Percentiles rank a stretch among this genome's conserved stretches.
Conservation (phyloP, 176 grass and related monocot genomes). For the Tillandsia fasciculata region DNA sequence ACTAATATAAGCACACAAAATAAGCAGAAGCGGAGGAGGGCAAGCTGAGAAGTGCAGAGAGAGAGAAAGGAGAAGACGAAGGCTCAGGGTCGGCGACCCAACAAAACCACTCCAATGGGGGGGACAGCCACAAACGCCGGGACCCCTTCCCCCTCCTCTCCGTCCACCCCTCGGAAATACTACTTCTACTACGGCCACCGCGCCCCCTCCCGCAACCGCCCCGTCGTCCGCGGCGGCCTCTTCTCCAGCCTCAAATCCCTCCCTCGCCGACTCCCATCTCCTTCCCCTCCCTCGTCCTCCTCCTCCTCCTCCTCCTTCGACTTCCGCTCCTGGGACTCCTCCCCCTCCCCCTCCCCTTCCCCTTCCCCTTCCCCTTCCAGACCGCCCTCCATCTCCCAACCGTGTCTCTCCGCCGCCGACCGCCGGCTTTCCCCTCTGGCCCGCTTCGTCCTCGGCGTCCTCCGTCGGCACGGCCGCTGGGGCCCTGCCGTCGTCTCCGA, state of each 20-base stretch:
- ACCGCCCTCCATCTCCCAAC: neutral
- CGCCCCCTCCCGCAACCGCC: slow-evolving; percentile 44
- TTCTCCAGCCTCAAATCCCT: slow-evolving; percentile 29
- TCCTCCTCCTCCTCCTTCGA: slow-evolving; percentile 11
- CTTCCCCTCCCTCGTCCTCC: neutral
- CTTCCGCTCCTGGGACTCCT: slow-evolving; percentile 44
- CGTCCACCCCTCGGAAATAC: slow-evolving; percentile 7
- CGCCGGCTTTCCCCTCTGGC: slow-evolving; percentile 60
- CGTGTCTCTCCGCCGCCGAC: slow-evolving; percentile 26
- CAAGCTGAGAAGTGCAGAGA: too few species aligned
- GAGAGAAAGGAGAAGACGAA: too few species aligned
- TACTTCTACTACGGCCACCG: slow-evolving; percentile 73
- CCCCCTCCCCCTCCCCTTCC: slow-evolving; percentile 12
- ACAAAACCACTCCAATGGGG: neutral
- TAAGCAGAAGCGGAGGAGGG: too few species aligned
- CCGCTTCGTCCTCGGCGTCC: slow-evolving; percentile 58
- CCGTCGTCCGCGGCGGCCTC: slow-evolving; percentile 38
- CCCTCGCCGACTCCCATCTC: neutral
- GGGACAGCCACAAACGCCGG: neutral
- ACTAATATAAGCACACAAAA: too few species aligned
- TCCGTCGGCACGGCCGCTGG: slow-evolving; percentile 56
- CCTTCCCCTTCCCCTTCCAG: neutral
- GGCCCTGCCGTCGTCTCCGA: slow-evolving; percentile 44
- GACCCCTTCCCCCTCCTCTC: neutral
- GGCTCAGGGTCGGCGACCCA: too few species aligned